These are phyloP conservation scores for Lathyrus oleraceus DNA, from an alignment of 306 rosid species.

Conservation along the genomic window DNA sequence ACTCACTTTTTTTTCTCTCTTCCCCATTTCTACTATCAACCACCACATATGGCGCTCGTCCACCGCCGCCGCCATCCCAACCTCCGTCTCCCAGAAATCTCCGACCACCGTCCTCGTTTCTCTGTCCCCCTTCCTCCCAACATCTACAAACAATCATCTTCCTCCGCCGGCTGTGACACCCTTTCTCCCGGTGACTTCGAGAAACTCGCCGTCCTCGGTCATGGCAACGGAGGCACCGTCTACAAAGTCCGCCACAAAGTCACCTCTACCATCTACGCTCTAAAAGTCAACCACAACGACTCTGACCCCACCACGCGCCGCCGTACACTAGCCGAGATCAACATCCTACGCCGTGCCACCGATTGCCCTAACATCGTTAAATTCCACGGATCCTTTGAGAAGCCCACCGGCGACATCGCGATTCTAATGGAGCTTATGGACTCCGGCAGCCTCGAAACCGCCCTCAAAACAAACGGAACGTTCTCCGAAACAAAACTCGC, in stretches of 20 bases:
- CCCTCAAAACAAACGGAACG: slow-evolving; percentile 48
- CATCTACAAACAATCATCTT: slow-evolving; percentile 3
- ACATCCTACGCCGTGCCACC: slow-evolving; percentile 80
- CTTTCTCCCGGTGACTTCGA: slow-evolving; percentile 56
- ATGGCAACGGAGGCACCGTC: slow-evolving; percentile 90
- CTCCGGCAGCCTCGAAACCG: slow-evolving; percentile 59
- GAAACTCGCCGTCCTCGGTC: slow-evolving; percentile 73
- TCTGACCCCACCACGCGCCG: slow-evolving; percentile 67
- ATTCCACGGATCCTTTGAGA: slow-evolving; percentile 68
- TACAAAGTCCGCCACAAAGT: slow-evolving; percentile 80
- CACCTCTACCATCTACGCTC: slow-evolving; percentile 57
- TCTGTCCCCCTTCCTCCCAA: slow-evolving; percentile 38
- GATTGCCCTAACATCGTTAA: slow-evolving; percentile 60
- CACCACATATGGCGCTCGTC: slow-evolving; percentile 62
- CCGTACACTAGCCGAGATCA: slow-evolving; percentile 63
- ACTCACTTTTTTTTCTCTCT: background rate
- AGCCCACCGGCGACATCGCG: slow-evolving; percentile 75
- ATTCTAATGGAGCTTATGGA: slow-evolving; percentile 87
- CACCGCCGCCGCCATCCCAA: slow-evolving; percentile 77
- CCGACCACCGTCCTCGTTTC: slow-evolving; percentile 52
- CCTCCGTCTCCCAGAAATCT: slow-evolving; percentile 57
- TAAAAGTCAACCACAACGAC: slow-evolving; percentile 58
- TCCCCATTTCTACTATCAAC: background rate
- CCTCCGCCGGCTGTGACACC: slow-evolving; percentile 3
- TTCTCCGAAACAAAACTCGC: slow-evolving; percentile 58